Evolutionary conservation across 2,329 filamentous ascomycete species (phyloP).

Genomic region (Metarhizium anisopliae): DNA sequence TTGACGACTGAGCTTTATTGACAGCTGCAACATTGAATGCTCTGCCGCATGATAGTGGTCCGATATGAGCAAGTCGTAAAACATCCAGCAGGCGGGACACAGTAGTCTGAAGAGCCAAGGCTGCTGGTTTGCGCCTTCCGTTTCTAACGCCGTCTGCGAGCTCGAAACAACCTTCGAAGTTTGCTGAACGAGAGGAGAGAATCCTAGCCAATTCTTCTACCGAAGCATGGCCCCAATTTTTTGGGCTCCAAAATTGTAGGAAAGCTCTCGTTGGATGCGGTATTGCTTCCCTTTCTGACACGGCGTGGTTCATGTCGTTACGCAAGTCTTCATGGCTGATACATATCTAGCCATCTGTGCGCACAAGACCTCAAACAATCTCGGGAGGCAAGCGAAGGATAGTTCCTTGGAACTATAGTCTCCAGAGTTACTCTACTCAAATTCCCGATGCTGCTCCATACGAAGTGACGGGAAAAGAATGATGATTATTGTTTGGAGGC

Average conservation of each 20-base stretch:
- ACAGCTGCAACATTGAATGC: background rate
- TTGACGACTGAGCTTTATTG: background rate
- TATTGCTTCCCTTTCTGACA: background rate
- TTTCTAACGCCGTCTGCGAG: background rate
- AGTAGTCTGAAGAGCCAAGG: background rate
- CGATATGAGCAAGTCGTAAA: background rate
- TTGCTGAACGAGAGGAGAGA: background rate
- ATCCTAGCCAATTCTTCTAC: background rate
- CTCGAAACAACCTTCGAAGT: background rate
- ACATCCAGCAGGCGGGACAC: background rate
- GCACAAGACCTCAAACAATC: background rate
- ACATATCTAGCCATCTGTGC: background rate
- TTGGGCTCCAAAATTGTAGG: background rate
- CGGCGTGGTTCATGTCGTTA: background rate
- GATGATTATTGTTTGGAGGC: too few relatives aligned
- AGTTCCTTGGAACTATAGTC: too few relatives aligned
- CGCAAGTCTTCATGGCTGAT: background rate
- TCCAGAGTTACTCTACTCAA: too few relatives aligned
- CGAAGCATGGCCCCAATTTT: background rate
- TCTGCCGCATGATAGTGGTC: too few relatives aligned
- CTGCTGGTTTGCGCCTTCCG: background rate
- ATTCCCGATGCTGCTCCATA: too few relatives aligned
- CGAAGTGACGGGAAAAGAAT: too few relatives aligned
- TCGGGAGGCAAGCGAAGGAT: background rate
- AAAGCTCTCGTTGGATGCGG: background rate